phyloP scores from a whole-genome alignment of 345 rosid genomes.

The Iberis pinnata region DNA sequence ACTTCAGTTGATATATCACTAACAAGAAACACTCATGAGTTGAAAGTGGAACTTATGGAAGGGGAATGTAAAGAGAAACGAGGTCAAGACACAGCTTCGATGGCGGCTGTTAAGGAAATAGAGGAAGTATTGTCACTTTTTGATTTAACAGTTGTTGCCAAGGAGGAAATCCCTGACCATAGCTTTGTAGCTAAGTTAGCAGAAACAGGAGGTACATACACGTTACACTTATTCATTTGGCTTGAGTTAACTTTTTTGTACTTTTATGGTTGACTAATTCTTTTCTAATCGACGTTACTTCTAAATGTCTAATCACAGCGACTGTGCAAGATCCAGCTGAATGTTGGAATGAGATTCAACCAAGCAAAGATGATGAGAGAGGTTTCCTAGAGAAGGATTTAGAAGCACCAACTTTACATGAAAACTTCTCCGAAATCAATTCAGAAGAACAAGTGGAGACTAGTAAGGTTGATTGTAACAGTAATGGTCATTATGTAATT shows the following conservation, averaged over 20 bases:
- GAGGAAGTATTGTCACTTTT: background rate
- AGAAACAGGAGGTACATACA: constrained; percentile 12
- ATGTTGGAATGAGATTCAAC: background rate
- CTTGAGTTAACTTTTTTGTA: background rate
- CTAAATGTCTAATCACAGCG: constrained; percentile 1
- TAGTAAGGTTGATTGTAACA: background rate
- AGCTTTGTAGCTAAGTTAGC: constrained; percentile 7
- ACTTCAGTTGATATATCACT: background rate
- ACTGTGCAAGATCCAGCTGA: constrained; percentile 4
- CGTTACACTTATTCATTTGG: background rate
- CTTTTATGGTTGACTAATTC: background rate
- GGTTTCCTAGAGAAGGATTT: background rate
- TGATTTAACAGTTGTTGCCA: too few species aligned
- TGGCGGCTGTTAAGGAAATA: background rate
- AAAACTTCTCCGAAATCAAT: constrained; percentile 8
- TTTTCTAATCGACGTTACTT: background rate
- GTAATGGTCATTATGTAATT: background rate
- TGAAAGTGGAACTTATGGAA: background rate
- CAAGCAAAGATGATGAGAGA: background rate
- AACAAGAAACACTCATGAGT: background rate
- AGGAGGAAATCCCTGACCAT: background rate
- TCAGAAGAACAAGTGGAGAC: background rate
- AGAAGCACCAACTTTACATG: background rate
- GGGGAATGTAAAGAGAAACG: background rate
- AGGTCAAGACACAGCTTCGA: background rate